These are phyloP conservation scores for Backusella tuberculispora DNA, from an alignment of 192 early-diverging fungal species.

Conservation along the genomic window DNA sequence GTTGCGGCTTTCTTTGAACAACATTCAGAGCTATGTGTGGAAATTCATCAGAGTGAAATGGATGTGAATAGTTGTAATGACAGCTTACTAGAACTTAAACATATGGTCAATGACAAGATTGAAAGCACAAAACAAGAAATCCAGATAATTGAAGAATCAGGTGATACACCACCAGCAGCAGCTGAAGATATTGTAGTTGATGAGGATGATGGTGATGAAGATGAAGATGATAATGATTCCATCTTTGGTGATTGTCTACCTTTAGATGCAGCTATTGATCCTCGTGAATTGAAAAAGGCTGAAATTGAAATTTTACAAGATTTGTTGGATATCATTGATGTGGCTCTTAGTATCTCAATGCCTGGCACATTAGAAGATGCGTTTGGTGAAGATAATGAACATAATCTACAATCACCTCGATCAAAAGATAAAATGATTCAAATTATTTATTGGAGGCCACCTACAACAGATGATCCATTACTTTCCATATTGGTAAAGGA, in stretches of 20 bases:
- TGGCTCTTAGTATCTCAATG: conserved; percentile 53
- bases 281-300: conserved; percentile 19
- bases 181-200: neutral
- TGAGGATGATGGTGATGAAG: neutral
- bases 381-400: conserved; percentile 12
- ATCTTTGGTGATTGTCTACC: conserved; percentile 32
- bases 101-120: conserved; percentile 44
- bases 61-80: conserved; percentile 77
- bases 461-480: conserved; percentile 36
- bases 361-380: conserved; percentile 39
- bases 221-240: conserved; percentile 28
- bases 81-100: conserved; percentile 62
- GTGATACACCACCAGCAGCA: neutral
- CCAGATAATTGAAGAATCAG: neutral
- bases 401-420: conserved; percentile 45
- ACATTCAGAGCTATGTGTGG: conserved; percentile 69
- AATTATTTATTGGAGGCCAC: conserved; percentile 56
- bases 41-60: conserved; percentile 80
- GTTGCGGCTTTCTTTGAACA: conserved; percentile 75
- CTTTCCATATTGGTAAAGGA: conserved; percentile 29
- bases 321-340: conserved; percentile 48
- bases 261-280: conserved; percentile 15
- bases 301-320: conserved; percentile 41
- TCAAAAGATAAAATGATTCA: conserved; percentile 59
- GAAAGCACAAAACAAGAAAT: conserved; percentile 15